Evolutionary conservation across 139 green algal species (phyloP), one percentile per base, ranked within the genome.

Genomic region (Ostreobium quekettii): DNA sequence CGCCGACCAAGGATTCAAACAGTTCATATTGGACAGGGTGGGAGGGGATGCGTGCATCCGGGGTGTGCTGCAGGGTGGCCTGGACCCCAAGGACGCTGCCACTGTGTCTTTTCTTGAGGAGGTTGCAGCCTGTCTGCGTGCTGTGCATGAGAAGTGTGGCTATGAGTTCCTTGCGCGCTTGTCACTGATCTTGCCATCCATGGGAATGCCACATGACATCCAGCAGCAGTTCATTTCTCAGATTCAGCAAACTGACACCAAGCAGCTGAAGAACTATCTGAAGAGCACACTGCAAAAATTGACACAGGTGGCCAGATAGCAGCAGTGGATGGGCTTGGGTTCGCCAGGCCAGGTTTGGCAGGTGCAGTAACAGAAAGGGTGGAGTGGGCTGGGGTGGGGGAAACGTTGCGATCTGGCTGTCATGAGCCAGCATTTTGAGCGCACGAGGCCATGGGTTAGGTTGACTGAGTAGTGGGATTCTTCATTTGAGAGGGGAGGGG

Each of bases 211-310:
- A 7, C 30, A 31, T 28, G 59, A 46, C 11, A 32, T 66, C 7
- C 6, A 30, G 26, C 4, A 5, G 6, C 32, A 66, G 32, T 19
- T 66, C 7, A 19, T 47, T 11, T n/a, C 46, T 5, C 26, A 19
- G 30, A 39, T 66, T n/a, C 28, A 47, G 30, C 7, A 19, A 19
- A 7, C 30, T 32, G 30, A 42, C 47, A 11, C 28, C 32, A 66
- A 66, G 59, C 8, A 47, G 47, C 7, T 42, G 59, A 66, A 66
- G 47, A 30, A 66, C 26, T 66, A 48, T 19, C 11, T 53, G 42
- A 53, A 53, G 42, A 19, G 15, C 11, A 19, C 42, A 19, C 19
- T 53, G 19, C 11, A 26, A 19, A 53, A 19, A 53, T 19, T 53
- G 11, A 26, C 42, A 26, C 42, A 19, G 42, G n/a, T n/a, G n/a